Evolutionary conservation across 2,329 filamentous ascomycete species (phyloP).

Genomic region (Septoria petroselini): DNA sequence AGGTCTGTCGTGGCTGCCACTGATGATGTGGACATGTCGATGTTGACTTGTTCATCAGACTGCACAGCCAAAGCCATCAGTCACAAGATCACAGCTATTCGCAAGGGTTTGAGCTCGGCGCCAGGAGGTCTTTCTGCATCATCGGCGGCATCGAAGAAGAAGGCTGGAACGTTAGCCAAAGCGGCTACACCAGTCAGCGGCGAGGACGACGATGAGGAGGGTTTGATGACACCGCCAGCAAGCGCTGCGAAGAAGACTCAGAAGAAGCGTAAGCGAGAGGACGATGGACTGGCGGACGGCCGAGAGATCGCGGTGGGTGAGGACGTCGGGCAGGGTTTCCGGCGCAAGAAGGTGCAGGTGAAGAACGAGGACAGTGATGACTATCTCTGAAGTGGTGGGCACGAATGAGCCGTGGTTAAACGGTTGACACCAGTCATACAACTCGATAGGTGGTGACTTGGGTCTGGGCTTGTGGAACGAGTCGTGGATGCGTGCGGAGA

Average conservation of each 20-base stretch:
- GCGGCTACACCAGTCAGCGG: neutral
- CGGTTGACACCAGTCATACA: too few relatives aligned
- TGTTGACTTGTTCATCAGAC: slow-evolving; percentile 19
- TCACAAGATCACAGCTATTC: slow-evolving; percentile 33
- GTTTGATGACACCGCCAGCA: neutral
- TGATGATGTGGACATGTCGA: neutral
- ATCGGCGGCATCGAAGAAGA: neutral
- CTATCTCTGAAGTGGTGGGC: too few relatives aligned
- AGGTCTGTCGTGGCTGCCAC: slow-evolving; percentile 23
- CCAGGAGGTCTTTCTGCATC: neutral
- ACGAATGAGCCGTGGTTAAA: too few relatives aligned
- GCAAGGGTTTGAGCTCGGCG: slow-evolving; percentile 9
- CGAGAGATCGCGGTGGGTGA: slow-evolving; percentile 30
- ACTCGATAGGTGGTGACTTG: too few relatives aligned
- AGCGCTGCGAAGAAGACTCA: neutral
- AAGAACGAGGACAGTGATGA: neutral
- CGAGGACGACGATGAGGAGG: slow-evolving; percentile 6
- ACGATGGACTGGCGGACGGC: slow-evolving; percentile 16
- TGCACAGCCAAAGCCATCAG: slow-evolving; percentile 36
- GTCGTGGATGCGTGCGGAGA: too few relatives aligned
- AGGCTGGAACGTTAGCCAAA: neutral
- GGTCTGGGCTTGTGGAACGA: too few relatives aligned
- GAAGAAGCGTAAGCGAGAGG: slow-evolving; percentile 10
- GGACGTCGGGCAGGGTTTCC: slow-evolving; percentile 28
- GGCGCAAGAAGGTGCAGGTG: neutral